Evolutionary conservation across 2,329 filamentous ascomycete species (phyloP), one percentile per base, ranked within the genome.

Genomic region (Alternaria sp.): DNA sequence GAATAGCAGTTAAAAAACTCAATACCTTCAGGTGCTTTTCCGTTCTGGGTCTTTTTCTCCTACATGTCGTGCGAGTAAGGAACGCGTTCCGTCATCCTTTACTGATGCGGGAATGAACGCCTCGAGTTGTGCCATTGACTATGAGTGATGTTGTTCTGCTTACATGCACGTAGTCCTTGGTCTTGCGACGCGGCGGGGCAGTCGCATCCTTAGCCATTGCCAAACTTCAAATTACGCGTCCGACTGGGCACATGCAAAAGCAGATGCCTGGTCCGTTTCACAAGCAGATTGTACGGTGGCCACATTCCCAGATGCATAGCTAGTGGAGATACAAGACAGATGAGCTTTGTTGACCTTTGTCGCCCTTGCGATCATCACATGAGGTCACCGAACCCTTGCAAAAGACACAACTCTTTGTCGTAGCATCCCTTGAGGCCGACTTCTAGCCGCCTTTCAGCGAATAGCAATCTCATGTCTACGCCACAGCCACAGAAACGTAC

Each of bases 1-100:
- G 46, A 43, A 66, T 62, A 66, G 56, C 51, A 57, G 26, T 30
- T 26, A 62, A 62, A 68, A 61, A 54, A 63, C 23, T 46, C 40
- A 66, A 69, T 49, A 68, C 12, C 32, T 44, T 52, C 36, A n/a
- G 8, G 36, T 40, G 36, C 36, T 17, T 40, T 17, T 17, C 36
- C 15, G 36, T 17, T 40, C 36, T 40, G 36, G 36, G 36, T 40
- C n/a, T 40, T 40, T 10, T 17, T 40, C 36, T 40, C 15, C 2
- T 40, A 3, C 36, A 40, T 40, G 15, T 40, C 36, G 36, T 40
- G 36, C 8, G 36, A 40, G 36, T 40, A 17, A 40, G 36, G 36
- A 40, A 40, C 36, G 36, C 36, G 36, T 40, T 5, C 36, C 36
- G 36, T 17, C 36, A 40, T 17, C 36, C 36, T 40, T 21, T 26